Base-by-base conservation (phyloP, 805 yeast species). In the Spathaspora passalidarum region DNA sequence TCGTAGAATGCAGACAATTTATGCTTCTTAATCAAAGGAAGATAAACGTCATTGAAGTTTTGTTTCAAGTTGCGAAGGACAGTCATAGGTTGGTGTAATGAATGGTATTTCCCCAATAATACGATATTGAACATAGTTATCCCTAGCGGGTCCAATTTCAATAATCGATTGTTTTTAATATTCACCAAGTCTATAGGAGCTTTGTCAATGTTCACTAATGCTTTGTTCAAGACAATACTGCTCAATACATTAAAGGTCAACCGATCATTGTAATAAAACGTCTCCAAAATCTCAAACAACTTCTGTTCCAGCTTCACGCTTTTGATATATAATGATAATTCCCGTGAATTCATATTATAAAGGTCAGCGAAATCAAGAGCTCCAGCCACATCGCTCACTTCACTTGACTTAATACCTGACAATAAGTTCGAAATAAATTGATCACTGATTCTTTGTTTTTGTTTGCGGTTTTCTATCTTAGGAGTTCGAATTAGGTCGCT, bases 1-100 rank as follows among this genome's bases (percentile, higher is more conserved):
- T 71, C 75, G 53, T 69, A 69, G 42, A 68, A 69, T 11, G 70
- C 67, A 19, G 63, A 47, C 13, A 70, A 53, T 32, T 52, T 43
- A 10, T 51, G 45, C 1, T 46, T 43, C 20, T 49, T 18, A 14
- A 70, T 62, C 20, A 56, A 47, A 1, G 68, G 66, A 16, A 54
- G 47, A 42, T 64, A 68, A 23, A 44, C 46, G 3, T 32, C 6
- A n/a, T 48, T 51, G 35, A 67, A 66, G 47, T 61, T 56, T n/a
- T 47, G 49, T 46, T 62, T 62, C 34, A 71, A 52, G 41, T 60
- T 56, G 43, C 58, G 59, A 11, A 68, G 51, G 11, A 70, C 65
- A 47, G 49, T 48, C 22, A 66, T 47, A 6, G 74, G 73, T 40
- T 57, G 56, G 37, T 59, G 59, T 39, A 68, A 47, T 40, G 63